Percentiles rank a stretch among this genome's conserved stretches.
Evolutionary conservation across 768 basidiomycete species (phyloP).

Genomic region (Boletus barrowsii): DNA sequence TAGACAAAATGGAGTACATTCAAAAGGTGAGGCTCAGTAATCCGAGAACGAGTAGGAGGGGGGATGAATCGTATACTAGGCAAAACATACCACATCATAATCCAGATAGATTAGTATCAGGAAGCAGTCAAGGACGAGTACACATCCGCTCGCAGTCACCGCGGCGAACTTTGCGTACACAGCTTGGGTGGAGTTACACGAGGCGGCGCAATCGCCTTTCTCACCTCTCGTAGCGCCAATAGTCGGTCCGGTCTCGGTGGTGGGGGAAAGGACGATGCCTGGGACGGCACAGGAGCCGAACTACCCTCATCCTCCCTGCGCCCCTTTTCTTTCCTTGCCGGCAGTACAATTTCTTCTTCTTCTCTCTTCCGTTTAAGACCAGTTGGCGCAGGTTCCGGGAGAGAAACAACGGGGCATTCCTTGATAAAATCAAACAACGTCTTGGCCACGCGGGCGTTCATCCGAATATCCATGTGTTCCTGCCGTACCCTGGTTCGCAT

Average conservation of each 20-base stretch:
- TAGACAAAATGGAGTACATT: too few relatives aligned
- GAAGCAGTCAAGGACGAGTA: too few relatives aligned
- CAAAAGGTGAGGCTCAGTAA: too few relatives aligned
- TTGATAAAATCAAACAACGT: conserved; percentile 53
- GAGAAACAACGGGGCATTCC: conserved; percentile 13
- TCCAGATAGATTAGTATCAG: too few relatives aligned
- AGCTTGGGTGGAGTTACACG: conserved; percentile 4
- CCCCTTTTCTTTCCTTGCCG: conserved; percentile 15
- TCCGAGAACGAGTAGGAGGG: too few relatives aligned
- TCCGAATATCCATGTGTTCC: conserved; percentile 60
- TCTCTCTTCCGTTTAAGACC: conserved; percentile 28
- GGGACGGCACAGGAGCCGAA: background rate
- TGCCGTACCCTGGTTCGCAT: conserved; percentile 57
- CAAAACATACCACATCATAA: too few relatives aligned
- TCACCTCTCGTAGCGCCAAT: conserved; percentile 12
- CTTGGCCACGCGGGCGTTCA: conserved; percentile 57
- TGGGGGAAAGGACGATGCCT: background rate
- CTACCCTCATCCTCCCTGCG: conserved; percentile 5
- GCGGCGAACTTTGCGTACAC: conserved; percentile 1
- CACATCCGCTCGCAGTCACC: background rate
- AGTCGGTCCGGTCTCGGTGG: conserved; percentile 23
- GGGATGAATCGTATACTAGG: too few relatives aligned
- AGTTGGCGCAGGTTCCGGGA: background rate
- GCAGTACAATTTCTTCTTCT: conserved; percentile 8
- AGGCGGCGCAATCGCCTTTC: conserved; percentile 19